Conservation (phyloP, 192 early-diverging fungal genomes). For the Thamnidium elegans region DNA sequence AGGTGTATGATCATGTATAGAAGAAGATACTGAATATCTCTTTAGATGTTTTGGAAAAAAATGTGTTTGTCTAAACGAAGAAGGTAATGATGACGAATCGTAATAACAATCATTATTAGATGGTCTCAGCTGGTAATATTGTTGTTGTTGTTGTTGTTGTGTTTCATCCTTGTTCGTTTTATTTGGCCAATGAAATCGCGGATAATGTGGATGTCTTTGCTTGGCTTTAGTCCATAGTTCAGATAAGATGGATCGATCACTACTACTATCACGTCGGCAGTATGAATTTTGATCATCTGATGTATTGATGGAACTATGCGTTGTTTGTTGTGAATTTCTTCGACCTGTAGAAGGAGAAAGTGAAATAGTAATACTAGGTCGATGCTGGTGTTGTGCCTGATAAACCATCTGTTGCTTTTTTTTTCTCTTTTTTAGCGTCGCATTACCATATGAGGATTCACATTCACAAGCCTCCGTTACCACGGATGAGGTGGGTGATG, state of each 20-base stretch:
- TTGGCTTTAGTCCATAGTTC: constrained; percentile 18
- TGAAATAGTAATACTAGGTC: constrained; percentile 12
- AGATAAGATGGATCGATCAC: background rate
- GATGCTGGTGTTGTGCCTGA: background rate
- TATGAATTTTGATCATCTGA: constrained; percentile 19
- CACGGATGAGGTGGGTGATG: too few relatives aligned
- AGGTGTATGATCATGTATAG: background rate
- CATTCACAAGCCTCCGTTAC: too few relatives aligned
- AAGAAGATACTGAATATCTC: constrained; percentile 6
- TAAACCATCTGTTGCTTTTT: background rate
- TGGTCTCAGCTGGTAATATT: background rate
- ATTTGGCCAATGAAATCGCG: constrained; percentile 16
- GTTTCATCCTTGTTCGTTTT: background rate
- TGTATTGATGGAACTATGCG: background rate
- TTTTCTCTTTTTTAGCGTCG: too few relatives aligned
- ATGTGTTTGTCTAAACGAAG: background rate
- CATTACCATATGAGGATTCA: too few relatives aligned
- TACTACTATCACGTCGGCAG: background rate
- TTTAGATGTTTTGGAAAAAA: constrained; percentile 1
- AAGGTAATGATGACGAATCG: background rate
- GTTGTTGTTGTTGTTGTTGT: constrained; percentile 3
- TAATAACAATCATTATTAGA: background rate
- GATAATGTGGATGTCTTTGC: constrained; percentile 11
- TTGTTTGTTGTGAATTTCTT: constrained; percentile 20
- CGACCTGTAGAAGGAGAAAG: constrained; percentile 1